Percentiles rank a stretch among this genome's conserved stretches.
Evolutionary conservation across 371 early-diverging fungal species (phyloP).

Genomic region (Synchytrium microbalum): DNA sequence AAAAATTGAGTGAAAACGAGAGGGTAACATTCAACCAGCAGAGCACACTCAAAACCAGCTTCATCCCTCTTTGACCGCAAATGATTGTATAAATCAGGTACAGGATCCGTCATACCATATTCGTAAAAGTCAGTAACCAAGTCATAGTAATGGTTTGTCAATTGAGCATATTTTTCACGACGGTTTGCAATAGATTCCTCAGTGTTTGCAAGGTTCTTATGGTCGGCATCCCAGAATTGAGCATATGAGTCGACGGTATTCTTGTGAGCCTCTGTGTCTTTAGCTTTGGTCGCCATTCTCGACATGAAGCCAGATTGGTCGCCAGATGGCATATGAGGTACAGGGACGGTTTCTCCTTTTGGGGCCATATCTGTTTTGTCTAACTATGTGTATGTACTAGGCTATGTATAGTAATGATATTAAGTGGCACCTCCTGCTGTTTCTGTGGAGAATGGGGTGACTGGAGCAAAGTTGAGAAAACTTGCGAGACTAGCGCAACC

Average conservation of each 20-base stretch:
- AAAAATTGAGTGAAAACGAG: neutral
- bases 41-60: slow-evolving; percentile 1
- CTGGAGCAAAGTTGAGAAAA: too few species aligned
- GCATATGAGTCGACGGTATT: slow-evolving; percentile 33
- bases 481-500: too few species aligned
- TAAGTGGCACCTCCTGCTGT: too few species aligned
- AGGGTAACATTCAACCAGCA: neutral
- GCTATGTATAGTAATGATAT: too few species aligned
- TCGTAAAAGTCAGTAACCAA: slow-evolving; percentile 34
- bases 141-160: slow-evolving; percentile 40
- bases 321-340: neutral
- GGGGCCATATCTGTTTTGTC: too few species aligned
- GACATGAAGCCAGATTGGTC: neutral
- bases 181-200: slow-evolving; percentile 28
- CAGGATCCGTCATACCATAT: slow-evolving; percentile 24
- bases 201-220: slow-evolving; percentile 25
- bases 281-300: slow-evolving; percentile 33
- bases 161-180: slow-evolving; percentile 20
- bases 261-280: slow-evolving; percentile 27
- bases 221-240: slow-evolving; percentile 31
- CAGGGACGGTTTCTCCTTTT: too few species aligned
- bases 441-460: too few species aligned
- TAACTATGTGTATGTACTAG: too few species aligned
- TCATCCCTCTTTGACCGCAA: neutral
- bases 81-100: neutral